phyloP scores from a whole-genome alignment of 2,329 filamentous ascomycete genomes.

The Aspergillus sp. region DNA sequence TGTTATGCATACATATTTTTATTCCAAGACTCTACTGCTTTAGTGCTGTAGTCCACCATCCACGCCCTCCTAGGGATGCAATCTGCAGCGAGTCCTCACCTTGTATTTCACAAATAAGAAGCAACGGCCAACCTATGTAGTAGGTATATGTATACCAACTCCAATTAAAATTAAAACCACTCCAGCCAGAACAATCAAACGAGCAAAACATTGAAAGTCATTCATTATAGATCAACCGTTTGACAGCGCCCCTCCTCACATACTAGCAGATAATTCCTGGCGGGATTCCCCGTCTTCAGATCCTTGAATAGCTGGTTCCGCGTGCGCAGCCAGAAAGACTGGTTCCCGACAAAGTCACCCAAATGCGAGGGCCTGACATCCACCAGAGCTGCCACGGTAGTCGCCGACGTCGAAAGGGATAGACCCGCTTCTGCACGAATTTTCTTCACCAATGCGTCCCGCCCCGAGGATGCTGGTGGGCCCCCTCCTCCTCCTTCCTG shows the following conservation, averaged over 20 bases:
- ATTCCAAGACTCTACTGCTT: too few relatives aligned
- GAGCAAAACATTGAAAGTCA: not conserved
- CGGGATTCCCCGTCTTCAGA: constrained; percentile 30
- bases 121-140: too few relatives aligned
- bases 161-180: not conserved
- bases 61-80: too few relatives aligned
- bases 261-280: constrained; percentile 40
- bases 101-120: too few relatives aligned
- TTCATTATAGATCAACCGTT: constrained; percentile 32
- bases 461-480: constrained; percentile 22
- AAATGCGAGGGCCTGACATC: constrained; percentile 35
- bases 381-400: constrained; percentile 34
- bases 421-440: constrained; percentile 35
- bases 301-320: constrained; percentile 40
- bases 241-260: constrained; percentile 40
- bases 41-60: too few relatives aligned
- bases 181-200: not conserved
- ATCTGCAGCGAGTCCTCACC: too few relatives aligned
- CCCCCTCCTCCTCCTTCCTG: constrained; percentile 13
- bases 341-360: constrained; percentile 34
- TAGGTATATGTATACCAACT: not conserved
- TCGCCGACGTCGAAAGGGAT: constrained; percentile 34
- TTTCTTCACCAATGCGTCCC: constrained; percentile 31
- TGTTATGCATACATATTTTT: not conserved
- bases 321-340: constrained; percentile 39